Base-by-base conservation (phyloP, 352 stramenopile genomes). In the Phytophthora fragariaefolia region DNA sequence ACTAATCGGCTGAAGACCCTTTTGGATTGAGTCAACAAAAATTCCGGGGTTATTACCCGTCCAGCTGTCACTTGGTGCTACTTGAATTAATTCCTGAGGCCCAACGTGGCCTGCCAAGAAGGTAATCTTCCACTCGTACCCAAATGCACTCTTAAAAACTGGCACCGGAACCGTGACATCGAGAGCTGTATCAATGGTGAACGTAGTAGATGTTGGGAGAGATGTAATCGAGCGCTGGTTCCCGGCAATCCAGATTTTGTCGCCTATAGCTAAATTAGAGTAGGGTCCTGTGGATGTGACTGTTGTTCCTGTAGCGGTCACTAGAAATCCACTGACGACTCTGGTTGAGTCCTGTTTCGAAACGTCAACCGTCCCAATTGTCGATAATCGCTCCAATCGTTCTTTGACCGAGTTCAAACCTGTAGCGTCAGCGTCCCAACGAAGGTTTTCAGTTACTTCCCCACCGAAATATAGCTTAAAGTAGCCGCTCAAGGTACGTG, bases 41-140 rank as follows among this genome's bases (percentile, higher is more conserved):
- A 99, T 92, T 2, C 92, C 83, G 1, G 95, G 85, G 64, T 98
- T 98, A n/a, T 92, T 95, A 4, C 97, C 96, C 0, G 89, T 76
- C 97, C 96, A 99, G 12, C 89, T 97, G 50, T 98, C 91, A 26
- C 92, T 96, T 12, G 91, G 71, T 7, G 46, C 79, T 18, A 93
- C 89, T 58, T 90, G 68, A n/a, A 99, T 78, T 6, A 96, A 58
- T 3, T 93, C 84, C 57, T 98, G 91, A 10, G 97, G 74, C 0
- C 89, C 89, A 3, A 96, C 77, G 54, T 96, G 85, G 5, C 89
- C 89, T 2, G 74, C 73, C 6, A 77, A 56, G 61, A 97, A 96
- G 0, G 89, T 95, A 34, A 97, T 83, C 4, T 63, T 58, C 89
- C 88, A 97, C 34, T 87, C 61, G 49, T 79, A 96, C 2, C 88